Evolutionary conservation across 2,329 filamentous ascomycete species (phyloP).

Genomic region (Lachnellula arida): DNA sequence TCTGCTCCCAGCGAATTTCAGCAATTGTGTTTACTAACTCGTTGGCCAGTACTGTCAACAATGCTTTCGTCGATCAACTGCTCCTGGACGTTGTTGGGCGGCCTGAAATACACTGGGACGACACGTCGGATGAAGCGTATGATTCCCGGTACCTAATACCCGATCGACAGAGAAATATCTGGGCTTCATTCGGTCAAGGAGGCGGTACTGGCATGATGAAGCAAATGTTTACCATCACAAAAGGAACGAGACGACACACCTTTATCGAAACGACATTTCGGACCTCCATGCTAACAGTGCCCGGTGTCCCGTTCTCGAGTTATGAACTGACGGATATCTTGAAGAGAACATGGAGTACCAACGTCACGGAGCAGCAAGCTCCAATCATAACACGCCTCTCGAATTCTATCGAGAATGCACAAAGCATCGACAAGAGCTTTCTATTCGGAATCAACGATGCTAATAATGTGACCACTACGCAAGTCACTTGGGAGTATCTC

Average conservation of each 20-base stretch:
- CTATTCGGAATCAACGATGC: background rate
- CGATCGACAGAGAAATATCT: slow-evolving; percentile 1
- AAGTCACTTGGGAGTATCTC: slow-evolving; percentile 1
- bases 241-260: slow-evolving; percentile 1
- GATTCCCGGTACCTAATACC: slow-evolving; percentile 1
- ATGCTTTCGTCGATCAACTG: background rate
- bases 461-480: slow-evolving; percentile 1
- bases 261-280: slow-evolving; percentile 1
- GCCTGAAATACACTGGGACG: slow-evolving; percentile 2
- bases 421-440: background rate
- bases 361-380: background rate
- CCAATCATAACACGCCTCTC: background rate
- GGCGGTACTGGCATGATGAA: slow-evolving; percentile 3
- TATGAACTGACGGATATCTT: slow-evolving; percentile 1
- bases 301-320: background rate
- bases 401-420: background rate
- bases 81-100: background rate
- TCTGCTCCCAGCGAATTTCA: too few relatives aligned
- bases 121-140: background rate
- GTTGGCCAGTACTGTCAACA: background rate
- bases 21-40: too few relatives aligned
- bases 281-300: background rate
- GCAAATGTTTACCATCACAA: slow-evolving; percentile 4
- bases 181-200: slow-evolving; percentile 3
- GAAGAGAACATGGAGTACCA: slow-evolving; percentile 1